Base-by-base conservation (phyloP, 2,329 filamentous ascomycete species). In the Colletotrichum spaethianum region DNA sequence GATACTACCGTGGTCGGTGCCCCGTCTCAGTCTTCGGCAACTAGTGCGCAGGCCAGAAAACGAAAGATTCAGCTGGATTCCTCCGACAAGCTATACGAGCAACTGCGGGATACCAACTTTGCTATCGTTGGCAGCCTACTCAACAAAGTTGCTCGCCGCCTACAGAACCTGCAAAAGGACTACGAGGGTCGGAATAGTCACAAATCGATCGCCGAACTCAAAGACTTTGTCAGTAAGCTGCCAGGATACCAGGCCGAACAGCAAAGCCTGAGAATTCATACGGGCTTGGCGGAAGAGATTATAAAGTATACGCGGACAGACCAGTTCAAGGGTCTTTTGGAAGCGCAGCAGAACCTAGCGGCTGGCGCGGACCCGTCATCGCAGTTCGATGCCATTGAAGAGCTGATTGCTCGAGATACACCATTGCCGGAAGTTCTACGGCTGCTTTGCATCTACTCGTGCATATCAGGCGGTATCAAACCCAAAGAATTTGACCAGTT, bases 321-420 rank as follows among this genome's bases (percentile, higher is more conserved):
- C 77, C 90, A 93, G 69, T 99, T 99, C 85, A 94, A 93, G 75
- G 93, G 94, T 73, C 86, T 95, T 48, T 87, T 99, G 1, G 96
- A 98, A 83, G 93, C 98, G 5, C 96, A 99, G 80, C 96, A 99
- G 80, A 98, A 97, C 79, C 89, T 98, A 55, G 95, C 95, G 31
- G 95, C 95, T 0, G 96, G 96, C 40, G 91, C 94, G 12, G 96
- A 98, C 80, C 93, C 96, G 8, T 93, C 91, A 16, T 93, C 93
- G 31, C 95, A 98, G 79, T 94, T 98, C 77, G 94, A 98, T 63
- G 91, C 91, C 3, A 95, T 99, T 63, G 95, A 97, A 81, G 96
- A 99, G 80, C 88, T 99, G n/a, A 97, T 99, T 75, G 92, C 95
- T 16, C 93, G 95, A 73, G 93, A 95, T 76, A 91, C 93, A 0